These are phyloP conservation scores for Trichothecium roseum DNA, from an alignment of 2,329 filamentous ascomycete species.

Conservation along the genomic window DNA sequence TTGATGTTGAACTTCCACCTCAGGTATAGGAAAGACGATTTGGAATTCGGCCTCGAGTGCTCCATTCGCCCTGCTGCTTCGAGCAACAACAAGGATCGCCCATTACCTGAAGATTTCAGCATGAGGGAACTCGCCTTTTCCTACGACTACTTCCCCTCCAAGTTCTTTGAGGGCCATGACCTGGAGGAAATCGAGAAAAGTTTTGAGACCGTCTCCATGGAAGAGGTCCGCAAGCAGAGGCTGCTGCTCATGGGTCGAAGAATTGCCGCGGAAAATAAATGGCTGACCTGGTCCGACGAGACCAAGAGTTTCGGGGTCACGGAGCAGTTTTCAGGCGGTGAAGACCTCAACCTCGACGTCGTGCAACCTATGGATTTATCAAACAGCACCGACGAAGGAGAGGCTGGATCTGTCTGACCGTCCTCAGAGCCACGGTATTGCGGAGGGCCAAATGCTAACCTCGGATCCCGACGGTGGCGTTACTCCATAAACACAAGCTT, in stretches of 20 bases:
- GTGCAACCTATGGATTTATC: no score
- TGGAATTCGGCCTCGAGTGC: slow-evolving; percentile 29
- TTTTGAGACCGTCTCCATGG: slow-evolving; percentile 51
- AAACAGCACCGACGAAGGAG: no score
- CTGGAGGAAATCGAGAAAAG: slow-evolving; percentile 59
- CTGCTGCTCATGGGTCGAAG: slow-evolving; percentile 46
- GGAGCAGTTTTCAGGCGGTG: not conserved
- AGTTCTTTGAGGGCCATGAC: slow-evolving; percentile 47
- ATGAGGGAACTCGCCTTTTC: slow-evolving; percentile 54
- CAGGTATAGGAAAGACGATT: slow-evolving; percentile 23
- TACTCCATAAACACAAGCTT: no score
- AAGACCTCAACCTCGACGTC: not conserved
- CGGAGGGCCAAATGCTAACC: no score
- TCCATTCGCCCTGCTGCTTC: no score
- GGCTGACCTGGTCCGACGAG: slow-evolving; percentile 32
- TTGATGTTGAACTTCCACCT: slow-evolving; percentile 25
- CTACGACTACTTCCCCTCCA: slow-evolving; percentile 43
- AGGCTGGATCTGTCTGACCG: no score
- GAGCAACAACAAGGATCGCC: slow-evolving; percentile 19
- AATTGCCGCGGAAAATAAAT: slow-evolving; percentile 30
- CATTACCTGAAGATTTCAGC: slow-evolving; percentile 59
- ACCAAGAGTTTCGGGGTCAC: slow-evolving; percentile 1
- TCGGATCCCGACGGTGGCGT: no score
- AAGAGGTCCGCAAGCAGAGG: slow-evolving; percentile 44
- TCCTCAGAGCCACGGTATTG: no score